phyloP scores from a whole-genome alignment of 306 rosid species.

The Sicyos edulis region DNA sequence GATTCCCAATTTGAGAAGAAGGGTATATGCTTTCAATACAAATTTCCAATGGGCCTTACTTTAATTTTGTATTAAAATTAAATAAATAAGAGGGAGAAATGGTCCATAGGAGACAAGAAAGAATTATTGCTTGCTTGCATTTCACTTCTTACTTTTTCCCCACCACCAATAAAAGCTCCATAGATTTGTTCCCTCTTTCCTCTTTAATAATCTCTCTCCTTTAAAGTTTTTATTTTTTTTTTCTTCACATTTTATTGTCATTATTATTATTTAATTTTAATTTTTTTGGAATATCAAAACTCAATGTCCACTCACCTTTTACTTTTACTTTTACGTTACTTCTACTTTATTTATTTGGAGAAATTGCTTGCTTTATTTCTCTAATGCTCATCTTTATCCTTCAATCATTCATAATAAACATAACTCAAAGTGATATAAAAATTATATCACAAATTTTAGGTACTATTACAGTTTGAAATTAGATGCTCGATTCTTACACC shows the following conservation, averaged over 20 bases:
- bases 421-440: too few relatives aligned
- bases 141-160: constrained; percentile 13
- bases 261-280: too few relatives aligned
- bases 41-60: not conserved
- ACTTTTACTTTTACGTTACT: not conserved
- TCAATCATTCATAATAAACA: too few relatives aligned
- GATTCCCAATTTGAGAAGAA: not conserved
- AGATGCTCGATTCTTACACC: too few relatives aligned
- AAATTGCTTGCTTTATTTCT: not conserved
- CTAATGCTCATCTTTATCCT: not conserved
- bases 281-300: too few relatives aligned
- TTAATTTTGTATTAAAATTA: not conserved
- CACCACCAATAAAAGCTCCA: not conserved
- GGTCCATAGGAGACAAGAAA: constrained; percentile 8
- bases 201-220: too few relatives aligned
- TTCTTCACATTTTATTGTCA: too few relatives aligned
- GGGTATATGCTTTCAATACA: not conserved
- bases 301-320: not conserved
- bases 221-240: too few relatives aligned
- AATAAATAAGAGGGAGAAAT: not conserved
- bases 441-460: too few relatives aligned
- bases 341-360: not conserved
- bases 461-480: too few relatives aligned
- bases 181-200: too few relatives aligned
- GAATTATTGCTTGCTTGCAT: constrained; percentile 18